Base-by-base conservation (phyloP, 768 basidiomycete genomes). In the Clavulina sp. region DNA sequence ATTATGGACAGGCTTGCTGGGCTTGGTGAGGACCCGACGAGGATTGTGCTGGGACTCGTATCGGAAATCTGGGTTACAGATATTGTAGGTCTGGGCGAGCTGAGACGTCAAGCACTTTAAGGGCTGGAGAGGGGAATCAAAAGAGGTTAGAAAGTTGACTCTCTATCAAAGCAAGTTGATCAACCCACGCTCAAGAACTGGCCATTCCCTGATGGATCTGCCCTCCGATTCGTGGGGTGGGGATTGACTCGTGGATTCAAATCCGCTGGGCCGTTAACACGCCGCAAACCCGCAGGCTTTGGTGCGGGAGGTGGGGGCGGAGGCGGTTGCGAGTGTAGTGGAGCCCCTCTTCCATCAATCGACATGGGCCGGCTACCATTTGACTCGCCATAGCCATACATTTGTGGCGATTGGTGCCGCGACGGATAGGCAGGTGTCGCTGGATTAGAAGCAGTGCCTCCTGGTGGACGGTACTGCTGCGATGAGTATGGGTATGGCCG, bases 11-110 rank as follows among this genome's bases (percentile, higher is more conserved):
- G 91, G 86, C 63, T 95, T 95, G 70, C 86, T 89, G 19, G 95
- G 95, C 65, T 99, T 99, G 23, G 95, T 99, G 53, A 99, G 73
- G 18, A 99, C 95, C 48, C 95, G 78, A 46, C 95, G 76, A 4
- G 95, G 95, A 67, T 99, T 99, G 64, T 86, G 85, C 2, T 84
- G 69, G 2, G 85, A 84, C 66, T 97, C 95, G 64, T 99, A 99
- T 62, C 83, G 77, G 72, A 96, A 99, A 56, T 77, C 71, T 7
- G 92, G 85, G 64, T 97, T 96, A 73, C 92, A 93, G 56, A 92
- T 84, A 60, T 77, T 81, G 68, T 84, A 99, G 18, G 91, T 96
- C 55, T 91, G 83, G 51, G 87, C 69, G 46, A 97, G 80, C 58
- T 84, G 74, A 4, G 82, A 83, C 2, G 95, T 96, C 46, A 99